Evolutionary conservation across 2,329 filamentous ascomycete genomes (phyloP), one percentile per base, ranked within the genome.

Genomic region (Alternaria conjuncta): DNA sequence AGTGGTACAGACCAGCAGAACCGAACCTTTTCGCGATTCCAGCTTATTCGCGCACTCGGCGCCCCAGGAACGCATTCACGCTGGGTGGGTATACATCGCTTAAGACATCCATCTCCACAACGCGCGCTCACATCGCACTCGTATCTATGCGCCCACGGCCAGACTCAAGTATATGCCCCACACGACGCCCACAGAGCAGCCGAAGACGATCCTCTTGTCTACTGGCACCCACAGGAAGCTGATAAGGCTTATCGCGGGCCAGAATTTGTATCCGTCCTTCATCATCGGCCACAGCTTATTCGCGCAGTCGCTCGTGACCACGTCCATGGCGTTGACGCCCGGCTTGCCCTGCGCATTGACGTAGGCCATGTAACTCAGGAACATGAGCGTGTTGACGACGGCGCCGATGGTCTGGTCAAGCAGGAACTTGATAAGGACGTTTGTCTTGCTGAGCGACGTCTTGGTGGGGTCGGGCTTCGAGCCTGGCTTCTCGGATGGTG

Each of bases 91-190:
- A 8, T 53, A 25, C 20, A 30, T 6, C 30, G 30, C 49, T 36
- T 4, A 53, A 41, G 5, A 23, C 11, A 12, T 25, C 12, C 28
- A 3, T 32, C 13, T 21, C 30, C 49, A 41, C 30, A 53, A 6
- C 49, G 49, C 28, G 6, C 3, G 5, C 5, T 53, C 7, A 3
- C 21, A 26, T 23, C n/a, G 36, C 25, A 20, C 18, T 23, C 43
- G 30, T 12, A 53, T 53, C 64, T 63, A 76, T 43, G 66, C 71
- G 26, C 65, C 75, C 21, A 70, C 85, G 67, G 88, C 79, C 72
- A 94, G 80, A 75, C 90, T 93, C 80, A 94, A 82, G 77, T 92
- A 94, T 45, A 94, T 84, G 0, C 90, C 89, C 92, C 92, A 95
- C 13, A 83, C 85, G 23, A 95, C 84, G 6, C 92, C 92, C 18